phyloP scores from a whole-genome alignment of 768 basidiomycete species.

The Mycena rebaudengoi region DNA sequence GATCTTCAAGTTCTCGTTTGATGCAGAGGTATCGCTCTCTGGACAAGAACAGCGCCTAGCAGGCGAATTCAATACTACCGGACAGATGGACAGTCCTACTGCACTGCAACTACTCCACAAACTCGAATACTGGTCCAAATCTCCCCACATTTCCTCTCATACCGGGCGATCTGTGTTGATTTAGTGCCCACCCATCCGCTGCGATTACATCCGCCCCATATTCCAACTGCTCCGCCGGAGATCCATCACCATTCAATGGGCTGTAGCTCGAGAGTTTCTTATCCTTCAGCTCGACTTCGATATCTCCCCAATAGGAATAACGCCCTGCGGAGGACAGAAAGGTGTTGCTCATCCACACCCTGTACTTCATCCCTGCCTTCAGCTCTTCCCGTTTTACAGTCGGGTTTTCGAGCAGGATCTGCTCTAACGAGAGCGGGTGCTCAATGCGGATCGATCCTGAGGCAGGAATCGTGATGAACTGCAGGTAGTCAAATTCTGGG shows the following conservation, averaged over 20 bases:
- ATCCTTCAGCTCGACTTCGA: not conserved
- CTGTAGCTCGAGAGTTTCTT: not conserved
- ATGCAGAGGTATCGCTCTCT: no score
- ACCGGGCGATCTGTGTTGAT: not conserved
- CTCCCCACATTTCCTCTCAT: not conserved
- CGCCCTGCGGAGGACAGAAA: not conserved
- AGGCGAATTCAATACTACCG: no score
- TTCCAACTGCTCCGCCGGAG: not conserved
- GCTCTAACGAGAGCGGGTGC: not conserved
- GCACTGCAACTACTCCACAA: constrained; percentile 2
- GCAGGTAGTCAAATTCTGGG: not conserved
- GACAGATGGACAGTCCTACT: no score
- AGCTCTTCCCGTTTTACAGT: not conserved
- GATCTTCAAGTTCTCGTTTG: no score
- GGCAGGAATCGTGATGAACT: not conserved
- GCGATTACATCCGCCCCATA: not conserved
- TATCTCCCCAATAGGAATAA: not conserved
- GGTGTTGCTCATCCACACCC: not conserved
- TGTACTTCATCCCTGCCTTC: not conserved
- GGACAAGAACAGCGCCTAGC: no score
- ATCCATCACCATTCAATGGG: not conserved
- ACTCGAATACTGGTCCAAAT: constrained; percentile 2
- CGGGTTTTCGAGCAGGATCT: not conserved
- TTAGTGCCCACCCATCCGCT: not conserved
- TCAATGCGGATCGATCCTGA: not conserved